Conservation (phyloP, 345 rosid species). For the Acer campestre region DNA sequence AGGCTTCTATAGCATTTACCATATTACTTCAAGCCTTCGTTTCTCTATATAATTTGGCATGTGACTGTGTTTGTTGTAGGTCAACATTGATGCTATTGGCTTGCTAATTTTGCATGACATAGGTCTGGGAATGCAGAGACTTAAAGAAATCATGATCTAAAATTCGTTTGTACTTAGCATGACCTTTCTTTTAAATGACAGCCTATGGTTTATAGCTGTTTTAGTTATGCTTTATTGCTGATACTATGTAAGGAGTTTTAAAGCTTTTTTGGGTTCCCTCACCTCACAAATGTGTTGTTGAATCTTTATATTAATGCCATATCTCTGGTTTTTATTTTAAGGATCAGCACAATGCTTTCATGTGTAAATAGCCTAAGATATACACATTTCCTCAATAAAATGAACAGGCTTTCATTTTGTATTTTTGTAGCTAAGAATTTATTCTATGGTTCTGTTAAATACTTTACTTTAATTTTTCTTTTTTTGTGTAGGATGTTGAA, state of each 20-base stretch:
- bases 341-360: background rate
- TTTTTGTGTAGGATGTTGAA: constrained; percentile 62
- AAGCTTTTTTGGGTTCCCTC: background rate
- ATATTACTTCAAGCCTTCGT: background rate
- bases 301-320: background rate
- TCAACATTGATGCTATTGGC: background rate
- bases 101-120: background rate
- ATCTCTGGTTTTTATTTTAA: constrained; percentile 1
- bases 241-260: background rate
- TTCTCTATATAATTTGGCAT: background rate
- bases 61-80: background rate
- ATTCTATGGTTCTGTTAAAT: constrained; percentile 14
- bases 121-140: background rate
- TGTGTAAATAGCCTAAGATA: background rate
- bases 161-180: background rate
- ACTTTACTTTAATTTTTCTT: constrained; percentile 18
- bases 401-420: constrained; percentile 1
- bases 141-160: background rate
- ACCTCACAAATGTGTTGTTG: background rate
- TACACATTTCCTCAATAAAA: constrained; percentile 4
- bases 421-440: constrained; percentile 5
- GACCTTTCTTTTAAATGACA: background rate
- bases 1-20: background rate
- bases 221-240: background rate
- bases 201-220: background rate